phyloP scores from a whole-genome alignment of 2,329 filamentous ascomycete species.

The Pseudopyricularia cyperi region DNA sequence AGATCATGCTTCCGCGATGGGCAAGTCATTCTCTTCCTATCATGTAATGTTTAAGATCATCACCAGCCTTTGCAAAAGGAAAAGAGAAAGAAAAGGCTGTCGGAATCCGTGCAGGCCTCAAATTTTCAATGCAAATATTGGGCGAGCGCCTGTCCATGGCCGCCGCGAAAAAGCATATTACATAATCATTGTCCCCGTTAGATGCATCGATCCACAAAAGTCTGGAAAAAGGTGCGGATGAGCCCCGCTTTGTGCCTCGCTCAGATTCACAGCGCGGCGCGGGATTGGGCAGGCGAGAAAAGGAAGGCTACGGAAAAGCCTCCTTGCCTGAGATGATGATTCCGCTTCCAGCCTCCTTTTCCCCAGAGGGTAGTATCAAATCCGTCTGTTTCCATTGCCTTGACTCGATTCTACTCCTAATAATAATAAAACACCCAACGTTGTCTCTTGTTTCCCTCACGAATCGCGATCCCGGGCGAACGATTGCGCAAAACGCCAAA shows the following conservation, averaged over 20 bases:
- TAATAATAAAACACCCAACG: no score
- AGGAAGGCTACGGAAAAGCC: background rate
- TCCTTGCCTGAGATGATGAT: background rate
- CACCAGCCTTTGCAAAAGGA: constrained; percentile 35
- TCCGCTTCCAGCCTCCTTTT: background rate
- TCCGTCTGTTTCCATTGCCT: background rate
- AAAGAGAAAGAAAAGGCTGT: constrained; percentile 9
- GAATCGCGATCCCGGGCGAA: no score
- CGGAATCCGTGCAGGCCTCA: no score
- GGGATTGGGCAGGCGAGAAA: no score
- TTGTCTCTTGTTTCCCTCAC: no score
- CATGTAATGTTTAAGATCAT: constrained; percentile 47
- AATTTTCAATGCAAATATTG: background rate
- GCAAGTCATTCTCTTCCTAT: constrained; percentile 60
- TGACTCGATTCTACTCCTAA: background rate
- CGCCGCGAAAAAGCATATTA: background rate
- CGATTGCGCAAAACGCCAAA: no score
- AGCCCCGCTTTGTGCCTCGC: background rate
- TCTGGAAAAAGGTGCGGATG: background rate
- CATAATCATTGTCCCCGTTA: background rate
- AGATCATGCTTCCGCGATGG: constrained; percentile 44
- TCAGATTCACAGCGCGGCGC: background rate
- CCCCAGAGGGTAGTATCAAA: no score
- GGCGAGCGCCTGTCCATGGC: no score
- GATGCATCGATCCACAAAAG: background rate